phyloP scores from a whole-genome alignment of 257 asterid species.

The Vinca minor region DNA sequence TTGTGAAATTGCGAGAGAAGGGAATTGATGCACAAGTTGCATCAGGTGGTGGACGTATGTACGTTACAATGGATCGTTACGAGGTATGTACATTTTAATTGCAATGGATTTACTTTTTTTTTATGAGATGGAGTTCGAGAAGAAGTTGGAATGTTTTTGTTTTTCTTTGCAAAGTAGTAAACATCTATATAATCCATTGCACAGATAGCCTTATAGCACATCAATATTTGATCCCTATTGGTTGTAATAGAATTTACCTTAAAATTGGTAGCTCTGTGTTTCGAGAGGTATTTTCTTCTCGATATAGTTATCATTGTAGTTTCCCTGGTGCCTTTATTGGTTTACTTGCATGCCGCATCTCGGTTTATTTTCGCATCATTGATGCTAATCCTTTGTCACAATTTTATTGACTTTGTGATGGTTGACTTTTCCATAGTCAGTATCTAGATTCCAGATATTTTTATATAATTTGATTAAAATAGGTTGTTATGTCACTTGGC shows the following conservation, averaged over 20 bases:
- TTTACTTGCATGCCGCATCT: not conserved
- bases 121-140: not conserved
- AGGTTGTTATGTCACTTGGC: not conserved
- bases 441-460: not conserved
- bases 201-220: not conserved
- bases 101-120: not conserved
- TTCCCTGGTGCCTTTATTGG: not conserved
- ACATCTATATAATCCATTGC: too few species aligned
- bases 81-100: conserved; percentile 44
- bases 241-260: not conserved
- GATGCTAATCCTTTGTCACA: not conserved
- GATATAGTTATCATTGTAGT: not conserved
- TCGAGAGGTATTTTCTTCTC: not conserved
- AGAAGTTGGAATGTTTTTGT: not conserved
- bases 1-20: conserved; percentile 53
- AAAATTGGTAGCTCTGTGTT: not conserved
- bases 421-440: not conserved
- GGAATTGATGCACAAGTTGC: conserved; percentile 89
- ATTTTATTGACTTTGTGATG: not conserved
- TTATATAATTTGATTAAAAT: not conserved
- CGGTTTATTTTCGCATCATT: not conserved
- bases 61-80: conserved; percentile 93
- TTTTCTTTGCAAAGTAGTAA: not conserved
- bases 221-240: not conserved
- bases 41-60: conserved; percentile 99